Evolutionary conservation across 2,329 filamentous ascomycete species (phyloP).

Genomic region (Penicillium sp.): DNA sequence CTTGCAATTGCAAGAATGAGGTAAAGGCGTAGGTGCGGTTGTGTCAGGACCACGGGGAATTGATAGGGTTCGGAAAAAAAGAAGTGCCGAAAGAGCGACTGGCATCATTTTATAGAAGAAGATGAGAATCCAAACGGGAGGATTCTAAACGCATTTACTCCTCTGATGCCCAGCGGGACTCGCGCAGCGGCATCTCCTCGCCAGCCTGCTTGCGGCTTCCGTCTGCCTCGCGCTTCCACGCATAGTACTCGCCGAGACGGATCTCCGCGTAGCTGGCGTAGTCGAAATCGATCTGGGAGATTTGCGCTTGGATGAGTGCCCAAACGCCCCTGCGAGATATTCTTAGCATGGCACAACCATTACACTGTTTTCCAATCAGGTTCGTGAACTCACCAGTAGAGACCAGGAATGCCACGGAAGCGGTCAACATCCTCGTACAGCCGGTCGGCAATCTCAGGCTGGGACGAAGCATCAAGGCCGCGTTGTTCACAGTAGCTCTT

Average conservation of each 20-base stretch:
- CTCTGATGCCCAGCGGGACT: conserved; percentile 73
- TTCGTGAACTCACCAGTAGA: conserved; percentile 57
- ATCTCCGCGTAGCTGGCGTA: conserved; percentile 88
- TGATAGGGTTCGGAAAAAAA: background rate
- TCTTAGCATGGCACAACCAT: background rate
- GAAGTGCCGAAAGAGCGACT: background rate
- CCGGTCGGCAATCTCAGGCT: conserved; percentile 63
- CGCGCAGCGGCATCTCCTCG: conserved; percentile 67
- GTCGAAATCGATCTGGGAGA: conserved; percentile 95
- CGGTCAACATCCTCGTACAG: conserved; percentile 78
- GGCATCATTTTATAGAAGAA: background rate
- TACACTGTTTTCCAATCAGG: background rate
- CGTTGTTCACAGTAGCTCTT: conserved; percentile 63
- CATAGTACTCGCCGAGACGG: conserved; percentile 86
- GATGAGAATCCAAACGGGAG: background rate
- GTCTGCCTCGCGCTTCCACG: conserved; percentile 74
- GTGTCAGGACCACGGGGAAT: background rate
- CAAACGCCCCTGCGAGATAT: conserved; percentile 75
- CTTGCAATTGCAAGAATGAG: background rate
- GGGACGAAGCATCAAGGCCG: conserved; percentile 37
- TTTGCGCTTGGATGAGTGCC: conserved; percentile 90
- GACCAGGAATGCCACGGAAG: conserved; percentile 85
- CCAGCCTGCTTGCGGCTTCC: conserved; percentile 56
- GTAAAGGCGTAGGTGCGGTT: background rate
- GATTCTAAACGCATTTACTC: conserved; percentile 17